These are phyloP conservation scores for Emmonsia crescens DNA, from an alignment of 2,329 filamentous ascomycete species.

Conservation along the genomic window DNA sequence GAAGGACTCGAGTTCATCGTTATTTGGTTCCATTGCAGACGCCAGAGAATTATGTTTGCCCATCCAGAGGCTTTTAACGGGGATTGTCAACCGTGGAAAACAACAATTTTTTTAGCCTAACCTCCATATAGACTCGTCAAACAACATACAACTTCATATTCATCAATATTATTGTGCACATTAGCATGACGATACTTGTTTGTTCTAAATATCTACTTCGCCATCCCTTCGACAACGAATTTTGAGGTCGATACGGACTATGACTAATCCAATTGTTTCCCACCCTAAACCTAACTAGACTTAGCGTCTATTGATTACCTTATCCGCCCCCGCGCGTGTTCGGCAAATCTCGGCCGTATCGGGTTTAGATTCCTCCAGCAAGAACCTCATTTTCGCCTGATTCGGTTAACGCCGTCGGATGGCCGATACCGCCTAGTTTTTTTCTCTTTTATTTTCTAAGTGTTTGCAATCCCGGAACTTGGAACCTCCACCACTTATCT, in stretches of 20 bases:
- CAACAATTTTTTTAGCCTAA: neutral
- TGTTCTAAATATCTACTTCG: neutral
- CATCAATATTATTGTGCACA: neutral
- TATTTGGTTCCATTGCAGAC: constrained; percentile 2
- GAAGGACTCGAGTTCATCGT: constrained; percentile 67
- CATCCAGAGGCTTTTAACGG: neutral
- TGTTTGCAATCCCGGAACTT: neutral
- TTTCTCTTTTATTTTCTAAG: neutral
- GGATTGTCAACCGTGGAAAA: neutral
- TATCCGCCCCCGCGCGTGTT: neutral
- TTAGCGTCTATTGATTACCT: neutral
- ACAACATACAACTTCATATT: neutral
- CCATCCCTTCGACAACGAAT: neutral
- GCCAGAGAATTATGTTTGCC: neutral
- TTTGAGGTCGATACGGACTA: neutral
- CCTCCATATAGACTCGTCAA: neutral
- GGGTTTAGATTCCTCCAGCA: neutral
- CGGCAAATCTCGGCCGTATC: neutral
- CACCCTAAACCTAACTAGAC: neutral
- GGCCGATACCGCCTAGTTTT: neutral
- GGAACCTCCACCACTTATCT: neutral
- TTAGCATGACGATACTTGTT: neutral
- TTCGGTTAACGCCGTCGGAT: neutral
- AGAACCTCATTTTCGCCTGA: neutral
- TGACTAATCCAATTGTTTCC: neutral